Evolutionary conservation across 129 eudicot species (phyloP).

Genomic region (Escallonia rubra): DNA sequence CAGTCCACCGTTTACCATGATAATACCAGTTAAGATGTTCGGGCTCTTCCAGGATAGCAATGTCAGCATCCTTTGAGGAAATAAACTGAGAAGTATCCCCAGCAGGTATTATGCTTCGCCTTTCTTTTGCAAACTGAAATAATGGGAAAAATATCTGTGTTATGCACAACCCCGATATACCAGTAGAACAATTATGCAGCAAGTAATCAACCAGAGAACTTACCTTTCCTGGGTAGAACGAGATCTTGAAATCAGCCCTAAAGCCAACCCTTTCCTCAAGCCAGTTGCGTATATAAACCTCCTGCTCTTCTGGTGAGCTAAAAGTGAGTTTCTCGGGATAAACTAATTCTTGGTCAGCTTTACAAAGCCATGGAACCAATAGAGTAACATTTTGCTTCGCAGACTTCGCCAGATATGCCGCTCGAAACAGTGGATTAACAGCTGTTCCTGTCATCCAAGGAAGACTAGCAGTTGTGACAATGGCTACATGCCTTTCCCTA

Average conservation of each 20-base stretch:
- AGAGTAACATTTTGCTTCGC: slow-evolving; percentile 72
- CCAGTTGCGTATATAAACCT: slow-evolving; percentile 80
- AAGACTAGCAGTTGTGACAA: slow-evolving; percentile 97
- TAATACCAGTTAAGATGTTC: slow-evolving; percentile 98
- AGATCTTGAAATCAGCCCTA: slow-evolving; percentile 80
- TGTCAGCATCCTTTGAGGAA: slow-evolving; percentile 87
- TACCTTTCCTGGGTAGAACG: slow-evolving; percentile 99
- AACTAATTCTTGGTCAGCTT: slow-evolving; percentile 87
- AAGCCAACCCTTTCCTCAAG: slow-evolving; percentile 93
- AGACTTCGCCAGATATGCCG: slow-evolving; percentile 88
- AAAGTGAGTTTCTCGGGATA: slow-evolving; percentile 87
- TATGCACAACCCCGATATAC: neutral
- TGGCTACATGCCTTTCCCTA: slow-evolving; percentile 86
- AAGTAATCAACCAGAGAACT: neutral
- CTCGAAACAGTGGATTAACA: slow-evolving; percentile 93
- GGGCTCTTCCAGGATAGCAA: slow-evolving; percentile 93
- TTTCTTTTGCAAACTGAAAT: slow-evolving; percentile 71
- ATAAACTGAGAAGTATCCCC: slow-evolving; percentile 92
- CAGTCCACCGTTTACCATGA: slow-evolving; percentile 97
- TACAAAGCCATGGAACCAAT: slow-evolving; percentile 94
- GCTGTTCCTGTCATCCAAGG: slow-evolving; percentile 99
- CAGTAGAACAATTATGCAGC: slow-evolving; percentile 6
- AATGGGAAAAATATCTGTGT: slow-evolving; percentile 6
- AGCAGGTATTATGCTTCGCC: slow-evolving; percentile 93
- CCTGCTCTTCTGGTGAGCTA: slow-evolving; percentile 89